These are phyloP conservation scores for Leccinum ochraceum DNA, from an alignment of 768 basidiomycete species.

Conservation along the genomic window DNA sequence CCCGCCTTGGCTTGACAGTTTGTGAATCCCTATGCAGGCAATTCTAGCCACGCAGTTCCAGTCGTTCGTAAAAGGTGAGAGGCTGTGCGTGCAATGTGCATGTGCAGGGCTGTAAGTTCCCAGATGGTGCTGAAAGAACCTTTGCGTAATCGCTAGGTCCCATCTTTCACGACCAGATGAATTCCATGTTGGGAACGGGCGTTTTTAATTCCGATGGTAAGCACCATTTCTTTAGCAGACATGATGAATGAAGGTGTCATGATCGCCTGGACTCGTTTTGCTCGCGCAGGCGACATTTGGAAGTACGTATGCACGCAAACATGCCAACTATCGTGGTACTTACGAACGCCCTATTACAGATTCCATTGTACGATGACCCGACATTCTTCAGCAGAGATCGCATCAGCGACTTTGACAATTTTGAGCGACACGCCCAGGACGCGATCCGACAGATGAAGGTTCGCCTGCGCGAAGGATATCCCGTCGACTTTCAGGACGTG, in stretches of 20 bases:
- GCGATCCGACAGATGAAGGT: slow-evolving; percentile 35
- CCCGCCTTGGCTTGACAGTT: neutral
- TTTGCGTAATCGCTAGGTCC: slow-evolving; percentile 16
- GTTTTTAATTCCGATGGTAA: slow-evolving; percentile 45
- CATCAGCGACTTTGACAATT: slow-evolving; percentile 42
- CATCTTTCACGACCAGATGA: slow-evolving; percentile 25
- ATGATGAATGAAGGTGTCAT: neutral
- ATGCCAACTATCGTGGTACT: no score
- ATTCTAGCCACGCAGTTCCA: slow-evolving; percentile 40
- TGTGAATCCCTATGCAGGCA: slow-evolving; percentile 22
- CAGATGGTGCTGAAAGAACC: neutral
- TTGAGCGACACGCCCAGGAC: slow-evolving; percentile 37
- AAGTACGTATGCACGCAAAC: slow-evolving; percentile 29
- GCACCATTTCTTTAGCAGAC: neutral
- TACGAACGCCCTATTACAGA: slow-evolving; percentile 17
- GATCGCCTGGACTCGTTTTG: neutral
- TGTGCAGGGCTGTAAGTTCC: neutral
- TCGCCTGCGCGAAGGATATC: slow-evolving; percentile 37
- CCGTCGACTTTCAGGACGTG: slow-evolving; percentile 47
- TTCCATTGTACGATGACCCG: slow-evolving; percentile 46
- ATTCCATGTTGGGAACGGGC: slow-evolving; percentile 36
- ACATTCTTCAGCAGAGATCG: slow-evolving; percentile 42
- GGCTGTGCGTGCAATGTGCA: neutral
- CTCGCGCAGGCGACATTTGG: slow-evolving; percentile 36
- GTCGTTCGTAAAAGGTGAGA: slow-evolving; percentile 38